Evolutionary conservation across 1,139 yeast genomes (phyloP), one percentile per base, ranked within the genome.

Genomic region (Scheffersomyces illinoinensis): DNA sequence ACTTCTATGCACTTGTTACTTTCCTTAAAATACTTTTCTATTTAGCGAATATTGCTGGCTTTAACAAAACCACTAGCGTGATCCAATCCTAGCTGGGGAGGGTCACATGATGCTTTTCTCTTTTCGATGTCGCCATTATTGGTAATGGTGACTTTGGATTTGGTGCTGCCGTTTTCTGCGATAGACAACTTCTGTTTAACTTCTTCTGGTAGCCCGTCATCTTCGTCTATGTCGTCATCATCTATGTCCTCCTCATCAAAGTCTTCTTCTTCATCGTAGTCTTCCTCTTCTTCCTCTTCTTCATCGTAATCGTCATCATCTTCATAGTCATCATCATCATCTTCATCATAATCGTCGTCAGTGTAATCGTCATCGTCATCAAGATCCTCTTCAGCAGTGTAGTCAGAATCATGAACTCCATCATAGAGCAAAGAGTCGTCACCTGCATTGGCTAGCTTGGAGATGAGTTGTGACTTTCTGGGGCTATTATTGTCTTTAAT

Each of bases 141-240:
- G 43, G 7, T 33, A 33, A 3, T 33, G 43, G 17, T 33, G 43
- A 33, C 17, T 12, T 33, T 33, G 43, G 43, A 7, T 12, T 33
- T 8, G 43, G 17, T 3, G 17, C 17, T 33, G 17, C 43, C 17
- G 43, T 33, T 33, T 33, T 33, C 17, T 12, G 43, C 12, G 17
- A 33, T 33, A 14, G 43, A 33, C 17, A 33, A 33, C n/a, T 69
- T 72, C 24, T 66, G 72, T 2, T 66, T 71, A 17, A 63, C 66
- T 18, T 69, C 71, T 19, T 66, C 67, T 12, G 65, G 71, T 2
- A 65, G 73, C 18, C 67, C 69, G 18, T 62, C 66, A 1, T 67
- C 68, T n/a, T 74, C 73, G 24, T 67, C 70, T 3, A 64, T 69
- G 19, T 69, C 70, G 4, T 67, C 71, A 21, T 66, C 73, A 17